Evolutionary conservation across 345 rosid genomes (phyloP).

Genomic region (Mangifera indica): DNA sequence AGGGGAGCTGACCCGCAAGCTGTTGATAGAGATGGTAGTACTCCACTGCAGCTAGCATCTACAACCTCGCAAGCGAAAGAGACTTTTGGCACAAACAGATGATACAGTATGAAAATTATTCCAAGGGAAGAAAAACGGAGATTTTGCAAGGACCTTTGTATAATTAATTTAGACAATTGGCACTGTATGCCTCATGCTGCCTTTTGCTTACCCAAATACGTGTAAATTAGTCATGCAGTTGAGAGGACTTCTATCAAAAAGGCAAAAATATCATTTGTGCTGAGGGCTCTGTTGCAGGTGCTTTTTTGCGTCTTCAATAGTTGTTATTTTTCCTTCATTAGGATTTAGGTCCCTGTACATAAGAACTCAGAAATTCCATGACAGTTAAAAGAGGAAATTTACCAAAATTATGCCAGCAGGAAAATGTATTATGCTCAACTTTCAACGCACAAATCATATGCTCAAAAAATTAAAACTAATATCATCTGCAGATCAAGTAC

Average conservation of each 20-base stretch:
- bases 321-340: neutral
- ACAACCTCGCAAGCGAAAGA: slow-evolving; percentile 45
- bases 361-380: neutral
- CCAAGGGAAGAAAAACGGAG: neutral
- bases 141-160: neutral
- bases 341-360: slow-evolving; percentile 4
- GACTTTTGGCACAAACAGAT: slow-evolving; percentile 36
- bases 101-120: neutral
- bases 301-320: neutral
- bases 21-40: slow-evolving; percentile 41
- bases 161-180: neutral
- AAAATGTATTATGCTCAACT: too few species aligned
- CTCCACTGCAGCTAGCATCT: slow-evolving; percentile 43
- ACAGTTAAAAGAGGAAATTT: neutral
- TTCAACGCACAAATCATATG: too few species aligned
- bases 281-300: neutral
- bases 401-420: too few species aligned
- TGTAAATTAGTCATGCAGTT: neutral
- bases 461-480: too few species aligned
- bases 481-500: too few species aligned
- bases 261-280: too few species aligned
- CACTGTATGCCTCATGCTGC: neutral
- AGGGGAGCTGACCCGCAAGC: slow-evolving; percentile 70
- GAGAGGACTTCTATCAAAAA: too few species aligned
- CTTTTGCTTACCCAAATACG: neutral